Percentiles rank a stretch among this genome's conserved stretches.
Evolutionary conservation across 208 protist species (phyloP).

Genomic region (Trypanosoma melophagium): DNA sequence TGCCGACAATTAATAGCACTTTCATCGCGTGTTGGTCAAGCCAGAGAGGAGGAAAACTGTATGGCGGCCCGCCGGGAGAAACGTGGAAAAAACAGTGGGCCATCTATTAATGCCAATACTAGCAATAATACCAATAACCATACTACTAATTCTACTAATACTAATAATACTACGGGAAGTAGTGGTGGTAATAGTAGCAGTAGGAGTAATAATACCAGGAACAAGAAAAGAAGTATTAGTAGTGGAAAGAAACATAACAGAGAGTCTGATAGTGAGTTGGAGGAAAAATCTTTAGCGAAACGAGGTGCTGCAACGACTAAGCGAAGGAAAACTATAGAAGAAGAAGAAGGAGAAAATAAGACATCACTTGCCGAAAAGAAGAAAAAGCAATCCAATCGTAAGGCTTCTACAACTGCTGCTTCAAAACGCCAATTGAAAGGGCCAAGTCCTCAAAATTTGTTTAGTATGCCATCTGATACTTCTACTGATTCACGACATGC

Average conservation of each 20-base stretch:
- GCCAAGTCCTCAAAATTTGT: constrained; percentile 38
- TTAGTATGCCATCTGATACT: constrained; percentile 34
- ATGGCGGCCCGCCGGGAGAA: neutral
- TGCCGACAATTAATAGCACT: constrained; percentile 35
- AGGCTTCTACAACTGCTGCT: neutral
- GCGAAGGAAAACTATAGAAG: neutral
- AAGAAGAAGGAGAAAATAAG: constrained; percentile 12
- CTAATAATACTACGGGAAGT: constrained; percentile 15
- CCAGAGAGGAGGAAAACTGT: constrained; percentile 35
- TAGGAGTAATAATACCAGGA: no score
- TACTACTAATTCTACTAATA: no score
- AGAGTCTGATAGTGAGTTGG: neutral
- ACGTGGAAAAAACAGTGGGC: constrained; percentile 1
- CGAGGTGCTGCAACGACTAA: neutral
- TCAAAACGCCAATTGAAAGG: neutral
- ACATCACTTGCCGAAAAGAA: constrained; percentile 7
- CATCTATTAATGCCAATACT: neutral
- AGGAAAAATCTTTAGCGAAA: neutral
- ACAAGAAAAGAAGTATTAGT: constrained; percentile 12
- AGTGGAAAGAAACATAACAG: constrained; percentile 15
- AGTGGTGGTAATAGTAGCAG: constrained; percentile 14
- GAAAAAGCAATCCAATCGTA: constrained; percentile 5
- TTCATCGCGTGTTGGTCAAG: constrained; percentile 45
- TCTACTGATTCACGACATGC: neutral
- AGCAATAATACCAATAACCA: constrained; percentile 16